Evolutionary conservation across 805 yeast species (phyloP).

Genomic region (Candida maltosa): DNA sequence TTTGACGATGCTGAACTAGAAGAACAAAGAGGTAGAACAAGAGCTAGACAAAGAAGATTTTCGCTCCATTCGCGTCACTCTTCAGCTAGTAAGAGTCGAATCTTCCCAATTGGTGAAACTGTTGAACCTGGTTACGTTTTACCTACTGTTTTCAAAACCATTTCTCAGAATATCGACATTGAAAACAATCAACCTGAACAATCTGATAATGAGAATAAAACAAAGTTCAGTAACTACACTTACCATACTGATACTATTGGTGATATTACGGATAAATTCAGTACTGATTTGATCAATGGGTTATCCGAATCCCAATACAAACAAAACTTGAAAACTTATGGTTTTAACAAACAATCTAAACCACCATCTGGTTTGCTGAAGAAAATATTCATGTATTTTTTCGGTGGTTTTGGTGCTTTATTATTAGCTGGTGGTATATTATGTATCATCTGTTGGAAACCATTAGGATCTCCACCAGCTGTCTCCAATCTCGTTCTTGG

Average conservation of each 20-base stretch:
- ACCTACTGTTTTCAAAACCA: slow-evolving; percentile 36
- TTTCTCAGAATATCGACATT: slow-evolving; percentile 34
- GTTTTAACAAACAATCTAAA: slow-evolving; percentile 34
- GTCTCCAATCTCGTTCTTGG: slow-evolving; percentile 43
- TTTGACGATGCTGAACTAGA: slow-evolving; percentile 7
- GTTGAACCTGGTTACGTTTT: slow-evolving; percentile 22
- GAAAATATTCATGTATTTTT: slow-evolving; percentile 36
- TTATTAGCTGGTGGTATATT: slow-evolving; percentile 41
- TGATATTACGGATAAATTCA: slow-evolving; percentile 18
- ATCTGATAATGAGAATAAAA: slow-evolving; percentile 8
- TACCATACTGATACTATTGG: slow-evolving; percentile 27
- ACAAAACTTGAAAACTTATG: slow-evolving; percentile 19
- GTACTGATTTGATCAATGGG: slow-evolving; percentile 18
- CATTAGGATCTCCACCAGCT: slow-evolving; percentile 46
- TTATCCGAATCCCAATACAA: slow-evolving; percentile 14
- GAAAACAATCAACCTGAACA: slow-evolving; percentile 11
- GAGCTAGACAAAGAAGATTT: slow-evolving; percentile 6
- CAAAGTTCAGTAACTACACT: slow-evolving; percentile 21
- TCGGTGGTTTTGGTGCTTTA: slow-evolving; percentile 48
- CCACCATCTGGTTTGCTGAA: slow-evolving; percentile 34
- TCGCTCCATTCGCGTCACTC: slow-evolving; percentile 8
- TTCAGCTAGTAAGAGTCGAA: slow-evolving; percentile 1
- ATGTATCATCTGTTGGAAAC: slow-evolving; percentile 44
- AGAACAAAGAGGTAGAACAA: slow-evolving; percentile 7
- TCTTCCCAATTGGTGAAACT: slow-evolving; percentile 5